Evolutionary conservation across 2,329 filamentous ascomycete species (phyloP).

Genomic region (Parafenestella ontariensis): DNA sequence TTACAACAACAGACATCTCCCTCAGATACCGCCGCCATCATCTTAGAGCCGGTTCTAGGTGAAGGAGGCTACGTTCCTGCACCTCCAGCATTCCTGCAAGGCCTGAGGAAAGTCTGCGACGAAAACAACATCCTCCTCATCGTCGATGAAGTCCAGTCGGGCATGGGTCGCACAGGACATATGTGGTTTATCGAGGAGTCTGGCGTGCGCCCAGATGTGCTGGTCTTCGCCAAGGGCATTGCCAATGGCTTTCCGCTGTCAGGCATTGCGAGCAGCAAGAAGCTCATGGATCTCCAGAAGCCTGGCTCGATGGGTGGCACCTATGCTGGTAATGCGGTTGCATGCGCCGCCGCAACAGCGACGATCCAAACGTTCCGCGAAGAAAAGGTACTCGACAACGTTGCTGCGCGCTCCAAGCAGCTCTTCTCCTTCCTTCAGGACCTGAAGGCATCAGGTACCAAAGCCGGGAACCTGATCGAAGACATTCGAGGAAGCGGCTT

Average conservation of each 20-base stretch:
- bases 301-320: conserved; percentile 41
- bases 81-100: conserved; percentile 39
- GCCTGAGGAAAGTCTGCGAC: conserved; percentile 52
- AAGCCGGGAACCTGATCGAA: conserved; percentile 38
- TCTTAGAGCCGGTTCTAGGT: conserved; percentile 37
- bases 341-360: conserved; percentile 37
- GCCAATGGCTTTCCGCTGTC: conserved; percentile 40
- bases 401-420: conserved; percentile 35
- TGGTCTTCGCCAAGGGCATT: conserved; percentile 50
- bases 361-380: conserved; percentile 35
- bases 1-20: conserved; percentile 37
- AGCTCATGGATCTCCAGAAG: conserved; percentile 38
- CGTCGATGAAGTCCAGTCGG: conserved; percentile 54
- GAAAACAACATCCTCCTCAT: conserved; percentile 54
- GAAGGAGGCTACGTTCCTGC: conserved; percentile 42
- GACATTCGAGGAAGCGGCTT: conserved; percentile 35
- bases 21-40: conserved; percentile 38
- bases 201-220: conserved; percentile 52
- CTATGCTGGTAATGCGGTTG: conserved; percentile 39
- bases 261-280: conserved; percentile 34
- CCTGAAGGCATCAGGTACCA: conserved; percentile 30
- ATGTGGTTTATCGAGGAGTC: conserved; percentile 55
- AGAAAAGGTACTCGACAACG: conserved; percentile 37
- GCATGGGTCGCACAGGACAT: conserved; percentile 54
- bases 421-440: conserved; percentile 34